Evolutionary conservation across 495 filamentous ascomycete species (phyloP), one percentile per base, ranked within the genome.

Genomic region (Rusavskia elegans): DNA sequence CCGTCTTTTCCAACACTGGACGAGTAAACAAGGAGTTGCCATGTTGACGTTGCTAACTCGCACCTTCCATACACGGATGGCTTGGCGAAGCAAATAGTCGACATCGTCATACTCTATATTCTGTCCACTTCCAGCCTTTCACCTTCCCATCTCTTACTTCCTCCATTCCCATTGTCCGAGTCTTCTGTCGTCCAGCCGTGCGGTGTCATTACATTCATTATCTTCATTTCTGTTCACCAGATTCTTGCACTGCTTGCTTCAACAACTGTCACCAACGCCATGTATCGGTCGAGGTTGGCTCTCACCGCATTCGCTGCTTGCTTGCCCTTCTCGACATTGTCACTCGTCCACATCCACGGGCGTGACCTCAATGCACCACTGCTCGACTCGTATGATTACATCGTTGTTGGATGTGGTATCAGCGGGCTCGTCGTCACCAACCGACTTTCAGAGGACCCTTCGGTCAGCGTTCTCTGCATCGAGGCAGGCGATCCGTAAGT

Each of bases 361-460:
- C 57, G 59, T 14, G 59, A 62, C 42, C 44, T 58, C 32, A 56
- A 59, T 42, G 49, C 50, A 19, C 57, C 57, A 30, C 11, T 62
- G 8, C 57, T 54, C 19, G 53, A 57, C 11, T 62, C 57, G n/a
- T 62, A 62, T 50, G 59, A 62, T 45, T 57, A 59, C 45, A 54
- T 62, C 8, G 59, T 66, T 19, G 63, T 66, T 19, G 64, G 64
- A 41, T 61, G 64, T 44, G 64, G 64, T 23, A 65, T 62, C 50
- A 59, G 56, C 49, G 63, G 63, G 3, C 64, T 66, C 17, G 64
- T 66, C 0, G 55, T 64, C 39, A 55, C 64, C 37, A 64, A 61
- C 37, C 53, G 64, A 16, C 57, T 66, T 11, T 62, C 63, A 0
- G 64, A 65, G 45, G 55, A 66, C 49, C 14, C 53, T 44, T 52